Base-by-base conservation (phyloP, 352 stramenopile genomes). In the Phytophthora agathidicida region DNA sequence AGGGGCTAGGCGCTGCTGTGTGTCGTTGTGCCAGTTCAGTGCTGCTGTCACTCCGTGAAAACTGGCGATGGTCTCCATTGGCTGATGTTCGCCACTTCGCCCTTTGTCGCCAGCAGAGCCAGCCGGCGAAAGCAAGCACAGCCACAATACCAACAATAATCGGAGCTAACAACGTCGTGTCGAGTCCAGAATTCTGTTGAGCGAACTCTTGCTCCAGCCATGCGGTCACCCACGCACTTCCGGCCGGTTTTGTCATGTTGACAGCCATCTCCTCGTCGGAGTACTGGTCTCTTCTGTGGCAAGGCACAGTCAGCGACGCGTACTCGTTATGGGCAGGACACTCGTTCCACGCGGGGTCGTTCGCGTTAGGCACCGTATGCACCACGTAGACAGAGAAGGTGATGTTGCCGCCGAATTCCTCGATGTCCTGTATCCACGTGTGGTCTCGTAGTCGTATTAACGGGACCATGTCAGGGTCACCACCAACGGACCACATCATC, bases 401-500 rank as follows among this genome's bases (percentile, higher is more conserved):
- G 3, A 51, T 39, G 10, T 51, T 55, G 1, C 30, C 23, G 5
- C 37, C 37, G 9, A 45, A 56, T 39, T 42, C 3, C 2, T n/a
- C 3, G 33, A 60, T 56, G 8, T 41, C 17, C 9, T 71, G 37
- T 0, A 6, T 35, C 64, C 64, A 73, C 9, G 19, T 41, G 47
- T 73, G 64, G 0, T 68, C 46, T 33, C 57, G 17, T 19, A 73
- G 42, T n/a, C 36, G 43, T 37, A 67, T 62, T 13, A 47, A 11
- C 7, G 62, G 62, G 7, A 22, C 19, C 22, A 72, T 30, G 1
- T 64, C 11, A 1, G 56, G 48, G 8, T 75, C 41, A 2, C 59
- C 66, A 0, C 65, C 65, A 5, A 13, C 51, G 0, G 59, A 52
- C 65, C 65, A 73, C 65, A 73, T 69, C 20, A 59, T 59, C 16